A percentile compares a stretch with the other conserved stretches of the same genome.
Evolutionary conservation across 257 asterid genomes (phyloP).

Genomic region (Jacaranda mimosifolia): DNA sequence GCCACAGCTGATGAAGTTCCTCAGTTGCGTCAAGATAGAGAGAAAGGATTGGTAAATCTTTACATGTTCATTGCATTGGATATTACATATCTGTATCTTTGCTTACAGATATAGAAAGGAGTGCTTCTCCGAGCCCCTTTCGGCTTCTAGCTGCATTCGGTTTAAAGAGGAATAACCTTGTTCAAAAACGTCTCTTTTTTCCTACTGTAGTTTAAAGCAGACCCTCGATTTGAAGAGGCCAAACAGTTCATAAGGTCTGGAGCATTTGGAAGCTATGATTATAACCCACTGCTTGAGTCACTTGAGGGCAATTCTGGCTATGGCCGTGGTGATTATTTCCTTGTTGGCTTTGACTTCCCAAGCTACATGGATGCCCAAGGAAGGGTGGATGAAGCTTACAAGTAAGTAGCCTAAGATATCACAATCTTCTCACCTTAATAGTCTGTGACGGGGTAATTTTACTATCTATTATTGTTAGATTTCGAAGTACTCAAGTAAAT

Average conservation of each 20-base stretch:
- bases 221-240: constrained; percentile 96
- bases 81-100: not conserved
- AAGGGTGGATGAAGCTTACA: constrained; percentile 91
- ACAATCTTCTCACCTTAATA: constrained; percentile 13
- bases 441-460: not conserved
- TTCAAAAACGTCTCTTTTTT: constrained; percentile 21
- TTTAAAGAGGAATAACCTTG: too few species aligned
- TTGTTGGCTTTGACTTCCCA: constrained; percentile 89
- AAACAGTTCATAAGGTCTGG: constrained; percentile 88
- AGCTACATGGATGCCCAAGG: constrained; percentile 93
- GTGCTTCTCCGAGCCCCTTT: too few species aligned
- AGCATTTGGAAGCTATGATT: constrained; percentile 95
- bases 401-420: constrained; percentile 58
- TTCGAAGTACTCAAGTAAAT: too few species aligned
- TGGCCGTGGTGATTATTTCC: constrained; percentile 97
- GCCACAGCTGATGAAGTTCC: constrained; percentile 94
- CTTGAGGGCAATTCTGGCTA: constrained; percentile 93
- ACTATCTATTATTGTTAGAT: not conserved
- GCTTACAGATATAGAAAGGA: too few species aligned
- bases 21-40: constrained; percentile 87
- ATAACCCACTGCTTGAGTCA: constrained; percentile 93
- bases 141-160: not conserved
- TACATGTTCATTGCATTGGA: constrained; percentile 19
- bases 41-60: constrained; percentile 78
- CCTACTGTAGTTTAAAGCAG: constrained; percentile 79